Evolutionary conservation across 2,329 filamentous ascomycete species (phyloP).

Genomic region (Beauveria caledonica): DNA sequence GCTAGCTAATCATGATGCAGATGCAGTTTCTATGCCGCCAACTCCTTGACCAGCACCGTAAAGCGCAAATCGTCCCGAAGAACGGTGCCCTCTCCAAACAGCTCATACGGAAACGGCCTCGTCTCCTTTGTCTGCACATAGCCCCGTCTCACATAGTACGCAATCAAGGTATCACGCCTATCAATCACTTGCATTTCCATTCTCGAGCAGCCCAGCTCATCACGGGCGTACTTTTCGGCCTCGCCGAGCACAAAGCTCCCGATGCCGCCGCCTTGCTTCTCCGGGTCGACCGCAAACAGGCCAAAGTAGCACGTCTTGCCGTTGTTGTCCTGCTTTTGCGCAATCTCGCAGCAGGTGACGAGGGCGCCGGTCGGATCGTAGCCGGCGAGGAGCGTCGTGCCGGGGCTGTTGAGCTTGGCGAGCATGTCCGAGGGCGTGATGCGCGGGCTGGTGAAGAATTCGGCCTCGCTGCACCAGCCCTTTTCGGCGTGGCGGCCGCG

Average conservation of each 20-base stretch:
- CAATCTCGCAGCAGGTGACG: constrained; percentile 38
- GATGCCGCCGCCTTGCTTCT: constrained; percentile 34
- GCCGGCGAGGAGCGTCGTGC: constrained; percentile 30
- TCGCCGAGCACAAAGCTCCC: constrained; percentile 32
- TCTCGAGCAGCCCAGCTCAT: constrained; percentile 22
- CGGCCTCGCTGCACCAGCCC: constrained; percentile 41
- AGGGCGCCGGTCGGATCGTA: constrained; percentile 21
- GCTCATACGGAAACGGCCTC: constrained; percentile 33
- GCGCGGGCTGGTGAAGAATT: constrained; percentile 34
- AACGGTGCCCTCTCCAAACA: constrained; percentile 27
- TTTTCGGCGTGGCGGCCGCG: constrained; percentile 31
- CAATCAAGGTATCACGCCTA: constrained; percentile 34
- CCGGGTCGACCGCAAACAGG: constrained; percentile 39
- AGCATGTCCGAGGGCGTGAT: constrained; percentile 30
- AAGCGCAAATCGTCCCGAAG: constrained; percentile 38
- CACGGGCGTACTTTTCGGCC: constrained; percentile 31
- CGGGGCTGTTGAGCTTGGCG: constrained; percentile 31
- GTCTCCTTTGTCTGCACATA: constrained; percentile 32
- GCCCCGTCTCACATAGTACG: constrained; percentile 37
- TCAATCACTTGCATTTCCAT: constrained; percentile 40
- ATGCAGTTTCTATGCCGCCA: constrained; percentile 13
- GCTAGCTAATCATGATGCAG: neutral
- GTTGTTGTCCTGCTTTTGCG: constrained; percentile 15
- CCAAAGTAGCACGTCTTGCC: constrained; percentile 32
- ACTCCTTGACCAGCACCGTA: constrained; percentile 31